phyloP scores from a whole-genome alignment of 257 asterid species.

The Agastache rugosa region DNA sequence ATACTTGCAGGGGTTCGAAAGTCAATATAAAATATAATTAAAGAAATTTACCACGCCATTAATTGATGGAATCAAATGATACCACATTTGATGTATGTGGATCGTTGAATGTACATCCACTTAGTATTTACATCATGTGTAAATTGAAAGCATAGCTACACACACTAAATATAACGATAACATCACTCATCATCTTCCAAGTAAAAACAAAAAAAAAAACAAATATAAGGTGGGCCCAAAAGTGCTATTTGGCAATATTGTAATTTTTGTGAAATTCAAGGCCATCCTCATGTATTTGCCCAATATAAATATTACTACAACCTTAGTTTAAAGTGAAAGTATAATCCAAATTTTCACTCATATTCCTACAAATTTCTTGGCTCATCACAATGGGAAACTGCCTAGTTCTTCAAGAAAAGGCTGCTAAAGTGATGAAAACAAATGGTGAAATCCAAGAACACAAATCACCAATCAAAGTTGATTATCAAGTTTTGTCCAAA shows the following conservation, averaged over 20 bases:
- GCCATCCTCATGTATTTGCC: conserved; percentile 36
- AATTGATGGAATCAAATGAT: background rate
- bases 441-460: conserved; percentile 60
- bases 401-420: conserved; percentile 53
- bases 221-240: background rate
- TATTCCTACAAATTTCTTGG: conserved; percentile 7
- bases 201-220: background rate
- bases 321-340: conserved; percentile 17
- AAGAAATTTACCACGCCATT: background rate
- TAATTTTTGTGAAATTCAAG: conserved; percentile 41
- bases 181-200: background rate
- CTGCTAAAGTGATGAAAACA: conserved; percentile 50
- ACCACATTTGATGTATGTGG: background rate
- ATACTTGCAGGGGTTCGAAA: too few species aligned
- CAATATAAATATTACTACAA: conserved; percentile 48
- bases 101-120: background rate
- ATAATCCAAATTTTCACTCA: background rate
- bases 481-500: conserved; percentile 48
- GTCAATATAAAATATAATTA: too few species aligned
- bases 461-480: conserved; percentile 54
- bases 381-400: conserved; percentile 67
- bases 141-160: background rate
- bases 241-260: conserved; percentile 21
- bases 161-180: background rate
- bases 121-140: background rate